Percentiles rank a stretch among this genome's conserved stretches.
Evolutionary conservation across 208 protist genomes (phyloP).

Genomic region (Trypanosoma lewisi): DNA sequence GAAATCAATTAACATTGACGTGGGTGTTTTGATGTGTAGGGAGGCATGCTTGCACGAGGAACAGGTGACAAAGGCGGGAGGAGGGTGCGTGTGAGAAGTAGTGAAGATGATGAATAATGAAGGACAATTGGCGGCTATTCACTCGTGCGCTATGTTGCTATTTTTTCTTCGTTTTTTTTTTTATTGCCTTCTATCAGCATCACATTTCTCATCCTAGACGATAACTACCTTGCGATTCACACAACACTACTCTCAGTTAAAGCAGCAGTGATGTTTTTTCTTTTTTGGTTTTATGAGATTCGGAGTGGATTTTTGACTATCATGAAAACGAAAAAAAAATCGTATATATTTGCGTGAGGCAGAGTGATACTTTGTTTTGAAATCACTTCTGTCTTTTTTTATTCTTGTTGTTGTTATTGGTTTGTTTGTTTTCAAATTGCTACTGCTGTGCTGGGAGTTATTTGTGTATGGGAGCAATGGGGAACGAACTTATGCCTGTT

Average conservation of each 20-base stretch:
- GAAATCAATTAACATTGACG: neutral
- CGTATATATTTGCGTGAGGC: neutral
- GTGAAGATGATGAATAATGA: neutral
- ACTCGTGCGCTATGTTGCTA: no score
- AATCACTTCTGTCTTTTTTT: no score
- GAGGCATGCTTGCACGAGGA: neutral
- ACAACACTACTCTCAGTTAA: neutral
- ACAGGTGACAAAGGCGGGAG: no score
- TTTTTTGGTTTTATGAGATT: neutral
- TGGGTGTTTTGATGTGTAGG: neutral
- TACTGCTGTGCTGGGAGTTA: neutral
- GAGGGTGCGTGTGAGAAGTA: neutral
- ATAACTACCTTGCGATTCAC: neutral
- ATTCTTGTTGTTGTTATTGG: neutral
- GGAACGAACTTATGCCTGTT: neutral
- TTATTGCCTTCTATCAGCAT: no score
- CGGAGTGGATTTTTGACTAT: no score
- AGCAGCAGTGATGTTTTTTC: neutral
- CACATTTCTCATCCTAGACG: neutral
- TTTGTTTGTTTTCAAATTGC: neutral
- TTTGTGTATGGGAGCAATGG: neutral
- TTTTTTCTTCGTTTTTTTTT: neutral
- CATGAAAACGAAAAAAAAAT: neutral
- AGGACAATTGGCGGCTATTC: no score
- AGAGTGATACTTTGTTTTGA: neutral